Evolutionary conservation across 768 basidiomycete species (phyloP).

Genomic region (Candolleomyces eurysporus): DNA sequence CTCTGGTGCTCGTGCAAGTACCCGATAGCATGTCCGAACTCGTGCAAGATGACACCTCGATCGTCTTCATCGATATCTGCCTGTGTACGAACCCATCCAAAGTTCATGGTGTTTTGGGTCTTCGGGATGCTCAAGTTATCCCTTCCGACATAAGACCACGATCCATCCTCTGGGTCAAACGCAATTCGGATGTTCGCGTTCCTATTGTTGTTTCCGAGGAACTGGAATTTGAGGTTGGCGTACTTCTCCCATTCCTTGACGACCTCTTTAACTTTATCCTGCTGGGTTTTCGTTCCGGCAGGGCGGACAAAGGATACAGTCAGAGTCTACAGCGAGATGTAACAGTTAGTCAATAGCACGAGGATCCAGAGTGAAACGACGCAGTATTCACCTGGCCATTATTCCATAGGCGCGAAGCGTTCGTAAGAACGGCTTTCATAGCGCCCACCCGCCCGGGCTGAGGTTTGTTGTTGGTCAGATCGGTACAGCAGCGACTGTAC

Average conservation of each 20-base stretch:
- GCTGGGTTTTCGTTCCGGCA: background rate
- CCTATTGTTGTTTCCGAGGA: background rate
- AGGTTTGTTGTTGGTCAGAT: background rate
- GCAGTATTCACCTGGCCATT: background rate
- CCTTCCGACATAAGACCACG: constrained; percentile 15
- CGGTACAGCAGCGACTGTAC: background rate
- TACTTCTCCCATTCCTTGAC: constrained; percentile 8
- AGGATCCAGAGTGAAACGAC: background rate
- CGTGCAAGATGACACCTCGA: constrained; percentile 14
- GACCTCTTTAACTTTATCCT: background rate
- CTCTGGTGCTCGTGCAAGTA: constrained; percentile 16
- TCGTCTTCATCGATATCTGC: constrained; percentile 4
- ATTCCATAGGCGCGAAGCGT: background rate
- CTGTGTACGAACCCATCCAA: constrained; percentile 9
- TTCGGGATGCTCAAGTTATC: constrained; percentile 5
- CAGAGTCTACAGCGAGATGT: background rate
- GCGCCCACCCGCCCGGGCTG: background rate
- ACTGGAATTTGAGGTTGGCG: constrained; percentile 15
- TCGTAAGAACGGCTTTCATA: background rate
- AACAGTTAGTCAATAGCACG: background rate
- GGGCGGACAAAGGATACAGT: background rate
- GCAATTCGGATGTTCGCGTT: constrained; percentile 12
- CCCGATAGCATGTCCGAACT: constrained; percentile 16
- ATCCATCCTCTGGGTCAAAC: constrained; percentile 10
- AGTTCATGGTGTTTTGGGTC: constrained; percentile 14